phyloP scores from a whole-genome alignment of 1,284 basidiomycete species.

The Wallemia ichthyophaga region DNA sequence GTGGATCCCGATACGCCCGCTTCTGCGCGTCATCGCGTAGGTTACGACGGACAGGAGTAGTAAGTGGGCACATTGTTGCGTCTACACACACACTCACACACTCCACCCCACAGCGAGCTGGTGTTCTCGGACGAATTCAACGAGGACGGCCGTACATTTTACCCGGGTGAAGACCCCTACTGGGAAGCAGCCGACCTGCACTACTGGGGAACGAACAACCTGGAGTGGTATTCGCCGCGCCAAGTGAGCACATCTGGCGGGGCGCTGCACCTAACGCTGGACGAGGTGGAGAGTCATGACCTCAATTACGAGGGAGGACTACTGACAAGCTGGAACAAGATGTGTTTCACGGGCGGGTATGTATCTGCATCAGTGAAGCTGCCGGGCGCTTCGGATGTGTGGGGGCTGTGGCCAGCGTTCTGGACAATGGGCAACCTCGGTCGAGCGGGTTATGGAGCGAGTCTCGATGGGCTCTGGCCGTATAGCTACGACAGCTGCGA shows the following conservation, averaged over 20 bases:
- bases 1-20: constrained; percentile 40
- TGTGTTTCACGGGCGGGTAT: constrained; percentile 72
- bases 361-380: constrained; percentile 14
- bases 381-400: background rate
- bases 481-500: constrained; percentile 48
- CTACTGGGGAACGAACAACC: constrained; percentile 37
- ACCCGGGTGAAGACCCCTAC: constrained; percentile 30
- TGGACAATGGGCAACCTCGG: constrained; percentile 86
- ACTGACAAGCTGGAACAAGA: constrained; percentile 59
- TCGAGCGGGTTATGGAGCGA: constrained; percentile 46
- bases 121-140: constrained; percentile 75
- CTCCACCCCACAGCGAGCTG: constrained; percentile 21
- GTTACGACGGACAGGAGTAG: constrained; percentile 23
- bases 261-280: constrained; percentile 37
- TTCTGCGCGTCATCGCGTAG: constrained; percentile 24
- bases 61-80: background rate
- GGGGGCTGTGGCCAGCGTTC: constrained; percentile 40
- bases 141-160: constrained; percentile 34
- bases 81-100: background rate
- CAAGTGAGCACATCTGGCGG: constrained; percentile 27
- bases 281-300: constrained; percentile 26
- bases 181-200: constrained; percentile 49
- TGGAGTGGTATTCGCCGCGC: constrained; percentile 28
- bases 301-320: constrained; percentile 42
- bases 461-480: constrained; percentile 48